Percentiles rank a stretch among this genome's conserved stretches.
These are phyloP conservation scores for Hydrangea macrophylla DNA, from an alignment of 148 eudicot genomes.

Conservation along the genomic window DNA sequence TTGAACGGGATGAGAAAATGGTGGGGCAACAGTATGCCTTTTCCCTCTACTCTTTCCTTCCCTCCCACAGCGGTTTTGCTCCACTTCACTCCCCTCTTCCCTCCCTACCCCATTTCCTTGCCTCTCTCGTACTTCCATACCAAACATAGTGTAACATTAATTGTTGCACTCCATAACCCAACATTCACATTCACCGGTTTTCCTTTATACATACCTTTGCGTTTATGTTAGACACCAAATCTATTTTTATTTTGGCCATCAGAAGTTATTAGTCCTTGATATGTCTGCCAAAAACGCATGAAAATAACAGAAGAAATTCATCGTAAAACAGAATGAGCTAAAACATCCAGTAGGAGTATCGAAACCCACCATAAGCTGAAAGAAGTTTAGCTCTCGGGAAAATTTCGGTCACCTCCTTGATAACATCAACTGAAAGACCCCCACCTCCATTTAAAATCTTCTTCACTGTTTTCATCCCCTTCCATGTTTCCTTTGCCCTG, in stretches of 20 bases:
- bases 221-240: too few species aligned
- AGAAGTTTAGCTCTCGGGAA: slow-evolving; percentile 72
- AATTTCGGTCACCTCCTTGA: slow-evolving; percentile 37
- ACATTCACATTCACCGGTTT: too few species aligned
- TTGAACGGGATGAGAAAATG: too few species aligned
- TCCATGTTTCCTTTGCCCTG: slow-evolving; percentile 39
- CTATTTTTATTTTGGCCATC: not conserved
- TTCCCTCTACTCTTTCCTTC: too few species aligned
- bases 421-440: slow-evolving; percentile 55
- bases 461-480: slow-evolving; percentile 34
- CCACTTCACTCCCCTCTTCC: too few species aligned
- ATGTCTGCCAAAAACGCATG: not conserved
- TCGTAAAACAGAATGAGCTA: not conserved
- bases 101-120: too few species aligned
- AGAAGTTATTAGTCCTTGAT: not conserved
- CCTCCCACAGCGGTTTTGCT: too few species aligned
- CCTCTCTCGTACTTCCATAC: too few species aligned
- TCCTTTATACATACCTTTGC: too few species aligned
- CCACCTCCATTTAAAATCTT: slow-evolving; percentile 95
- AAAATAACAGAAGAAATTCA: not conserved
- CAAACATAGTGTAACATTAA: too few species aligned
- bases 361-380: slow-evolving; percentile 76
- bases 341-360: not conserved
- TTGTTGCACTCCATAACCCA: too few species aligned
- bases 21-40: too few species aligned